These are phyloP conservation scores for Eucalyptus marginata DNA, from an alignment of 345 rosid species.

Conservation along the genomic window DNA sequence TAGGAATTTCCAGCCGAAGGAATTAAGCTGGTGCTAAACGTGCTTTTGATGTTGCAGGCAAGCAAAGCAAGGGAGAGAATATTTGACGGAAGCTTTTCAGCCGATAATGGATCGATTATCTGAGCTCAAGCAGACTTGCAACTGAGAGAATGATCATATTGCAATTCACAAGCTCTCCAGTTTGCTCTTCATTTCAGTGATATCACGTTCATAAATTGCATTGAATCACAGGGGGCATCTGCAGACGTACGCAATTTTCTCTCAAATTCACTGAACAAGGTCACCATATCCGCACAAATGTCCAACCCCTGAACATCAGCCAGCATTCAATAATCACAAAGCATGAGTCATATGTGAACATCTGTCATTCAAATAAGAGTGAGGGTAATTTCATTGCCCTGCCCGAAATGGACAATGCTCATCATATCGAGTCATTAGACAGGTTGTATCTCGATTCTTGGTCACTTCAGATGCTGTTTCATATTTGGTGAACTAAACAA, in stretches of 20 bases:
- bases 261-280: background rate
- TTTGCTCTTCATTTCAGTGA: background rate
- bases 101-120: background rate
- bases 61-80: constrained; percentile 27
- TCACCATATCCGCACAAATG: background rate
- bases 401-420: background rate
- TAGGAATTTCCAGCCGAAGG: background rate
- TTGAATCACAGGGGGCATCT: background rate
- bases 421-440: background rate
- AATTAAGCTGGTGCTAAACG: background rate
- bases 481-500: background rate
- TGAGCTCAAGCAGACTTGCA: background rate
- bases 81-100: background rate
- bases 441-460: background rate
- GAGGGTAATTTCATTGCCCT: background rate
- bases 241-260: background rate
- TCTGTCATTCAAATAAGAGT: background rate
- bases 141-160: background rate
- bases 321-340: background rate
- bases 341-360: background rate
- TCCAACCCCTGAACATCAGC: background rate
- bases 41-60: constrained; percentile 17
- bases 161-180: background rate
- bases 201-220: background rate
- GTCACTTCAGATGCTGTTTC: background rate